Conservation (phyloP, 208 protist genomes). For the Trypanosoma platydactyli region DNA sequence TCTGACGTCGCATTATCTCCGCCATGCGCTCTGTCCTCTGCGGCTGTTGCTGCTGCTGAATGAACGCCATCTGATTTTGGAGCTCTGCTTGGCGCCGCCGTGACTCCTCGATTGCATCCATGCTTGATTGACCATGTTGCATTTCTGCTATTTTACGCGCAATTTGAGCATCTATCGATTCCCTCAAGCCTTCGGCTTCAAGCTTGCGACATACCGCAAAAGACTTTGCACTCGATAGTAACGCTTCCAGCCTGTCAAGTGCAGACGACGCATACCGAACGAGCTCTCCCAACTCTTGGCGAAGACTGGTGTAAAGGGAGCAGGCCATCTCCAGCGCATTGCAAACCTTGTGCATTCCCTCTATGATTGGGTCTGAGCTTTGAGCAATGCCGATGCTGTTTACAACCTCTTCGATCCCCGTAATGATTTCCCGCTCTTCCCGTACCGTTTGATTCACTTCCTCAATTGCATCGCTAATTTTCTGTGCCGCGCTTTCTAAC, state of each 20-base stretch:
- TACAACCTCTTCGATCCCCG: conserved; percentile 50
- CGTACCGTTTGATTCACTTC: conserved; percentile 49
- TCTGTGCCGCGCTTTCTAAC: conserved; percentile 42
- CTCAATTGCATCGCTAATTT: conserved; percentile 65
- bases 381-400: conserved; percentile 52
- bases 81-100: conserved; percentile 35
- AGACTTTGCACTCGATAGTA: conserved; percentile 54
- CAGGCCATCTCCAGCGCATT: conserved; percentile 75
- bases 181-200: conserved; percentile 58
- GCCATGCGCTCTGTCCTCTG: conserved; percentile 20
- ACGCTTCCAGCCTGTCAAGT: conserved; percentile 54
- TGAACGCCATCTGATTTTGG: conserved; percentile 12
- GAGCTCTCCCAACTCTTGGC: conserved; percentile 48
- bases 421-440: conserved; percentile 40
- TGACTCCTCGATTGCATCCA: conserved; percentile 39
- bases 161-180: conserved; percentile 66
- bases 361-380: conserved; percentile 66
- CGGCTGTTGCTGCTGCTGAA: conserved; percentile 23
- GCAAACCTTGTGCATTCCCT: conserved; percentile 73
- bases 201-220: conserved; percentile 60
- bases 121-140: conserved; percentile 36
- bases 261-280: conserved; percentile 44
- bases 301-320: conserved; percentile 48
- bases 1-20: conserved; percentile 21
- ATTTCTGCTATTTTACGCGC: conserved; percentile 72